Base-by-base conservation (phyloP, 2,329 filamentous ascomycete species). In the Didymella segeticola region DNA sequence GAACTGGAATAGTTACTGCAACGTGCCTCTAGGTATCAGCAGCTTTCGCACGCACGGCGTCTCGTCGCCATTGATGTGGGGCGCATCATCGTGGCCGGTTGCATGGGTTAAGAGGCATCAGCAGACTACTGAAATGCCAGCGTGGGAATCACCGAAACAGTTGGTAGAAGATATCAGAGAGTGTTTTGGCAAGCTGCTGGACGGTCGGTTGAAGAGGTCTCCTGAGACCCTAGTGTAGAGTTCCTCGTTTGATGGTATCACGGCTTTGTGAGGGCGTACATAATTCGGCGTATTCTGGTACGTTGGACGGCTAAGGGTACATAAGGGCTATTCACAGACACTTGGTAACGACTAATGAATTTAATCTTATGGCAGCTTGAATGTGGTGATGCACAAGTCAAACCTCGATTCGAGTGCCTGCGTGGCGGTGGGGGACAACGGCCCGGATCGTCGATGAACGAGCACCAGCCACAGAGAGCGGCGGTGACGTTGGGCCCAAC, bases 131-230 rank as follows among this genome's bases (percentile, higher is more conserved):
- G 56, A 64, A 46, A 69, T 71, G 52, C 69, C 76, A 2, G 72
- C 73, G 17, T 79, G 76, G 73, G 77, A 79, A 52, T 67, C 68
- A 19, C 73, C 77, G 2, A 70, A 71, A 23, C 63, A 75, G 29
- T 60, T 79, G 29, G 74, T 78, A 14, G 50, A 70, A 25, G 77
- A 80, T 63, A 54, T 79, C 52, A 68, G 75, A 51, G 76, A 78
- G 48, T 74, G 74, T 56, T 76, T 73, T 43, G 64, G 58, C 34
- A 64, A 43, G n/a, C 36, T 56, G 34, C 47, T 47, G 47, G 39
- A 49, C 42, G 61, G 67, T 37, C 45, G 59, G 39, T 31, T 57
- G 36, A 47, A 58, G 15, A 12, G 43, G 25, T 20, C 14, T 42
- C 15, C 46, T 27, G 46, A 36, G 7, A n/a, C n/a, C n/a, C n/a